These are phyloP conservation scores for Puccinia novopanici DNA, from an alignment of 1,284 basidiomycete species.

Conservation along the genomic window DNA sequence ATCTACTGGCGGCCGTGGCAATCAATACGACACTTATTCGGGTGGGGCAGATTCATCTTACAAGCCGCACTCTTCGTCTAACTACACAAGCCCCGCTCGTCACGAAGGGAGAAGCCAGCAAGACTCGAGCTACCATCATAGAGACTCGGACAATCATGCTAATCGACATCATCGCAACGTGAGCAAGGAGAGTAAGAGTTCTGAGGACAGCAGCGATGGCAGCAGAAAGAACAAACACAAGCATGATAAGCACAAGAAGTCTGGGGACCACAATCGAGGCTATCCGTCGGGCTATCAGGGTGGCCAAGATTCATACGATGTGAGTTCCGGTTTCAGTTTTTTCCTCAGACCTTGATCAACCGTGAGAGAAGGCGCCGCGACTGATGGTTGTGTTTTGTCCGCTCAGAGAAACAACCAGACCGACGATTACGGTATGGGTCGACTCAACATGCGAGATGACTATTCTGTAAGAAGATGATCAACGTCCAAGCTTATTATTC, in stretches of 20 bases:
- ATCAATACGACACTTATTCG: conserved; percentile 3
- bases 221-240: conserved; percentile 22
- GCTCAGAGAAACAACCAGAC: conserved; percentile 16
- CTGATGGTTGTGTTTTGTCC: not conserved
- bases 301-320: conserved; percentile 3
- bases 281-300: conserved; percentile 8
- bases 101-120: not conserved
- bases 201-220: not conserved
- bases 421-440: conserved; percentile 7
- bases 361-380: not conserved
- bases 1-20: not conserved
- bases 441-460: conserved; percentile 18
- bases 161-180: conserved; percentile 6
- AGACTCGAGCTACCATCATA: not conserved
- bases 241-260: conserved; percentile 28
- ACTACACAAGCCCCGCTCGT: not conserved
- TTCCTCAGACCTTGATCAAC: not conserved
- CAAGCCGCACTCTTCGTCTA: not conserved
- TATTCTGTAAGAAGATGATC: conserved; percentile 8
- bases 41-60: not conserved
- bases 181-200: conserved; percentile 13
- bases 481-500: too few relatives aligned
- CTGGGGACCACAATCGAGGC: conserved; percentile 6
- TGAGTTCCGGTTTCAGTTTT: not conserved
- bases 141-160: conserved; percentile 3